Evolutionary conservation across 768 basidiomycete genomes (phyloP).

Genomic region (Butyriboletus loyo): DNA sequence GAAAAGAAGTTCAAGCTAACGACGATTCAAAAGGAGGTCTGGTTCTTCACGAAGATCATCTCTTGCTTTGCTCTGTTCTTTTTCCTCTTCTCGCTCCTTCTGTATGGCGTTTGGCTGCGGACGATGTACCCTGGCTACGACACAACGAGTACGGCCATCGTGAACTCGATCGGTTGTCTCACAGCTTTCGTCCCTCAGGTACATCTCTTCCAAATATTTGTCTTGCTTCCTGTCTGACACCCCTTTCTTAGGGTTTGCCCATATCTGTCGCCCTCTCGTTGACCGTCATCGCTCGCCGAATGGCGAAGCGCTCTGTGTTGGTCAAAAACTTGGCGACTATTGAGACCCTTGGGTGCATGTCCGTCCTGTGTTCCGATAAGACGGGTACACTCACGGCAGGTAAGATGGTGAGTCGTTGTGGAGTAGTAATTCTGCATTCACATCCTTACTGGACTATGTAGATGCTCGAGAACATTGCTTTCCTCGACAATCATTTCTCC

Average conservation of each 20-base stretch:
- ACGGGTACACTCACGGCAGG: constrained; percentile 48
- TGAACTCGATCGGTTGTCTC: constrained; percentile 37
- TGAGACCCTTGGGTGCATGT: constrained; percentile 51
- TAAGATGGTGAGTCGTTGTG: constrained; percentile 36
- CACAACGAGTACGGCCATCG: constrained; percentile 33
- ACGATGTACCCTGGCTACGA: constrained; percentile 30
- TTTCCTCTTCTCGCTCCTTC: constrained; percentile 40
- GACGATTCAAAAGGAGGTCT: constrained; percentile 45
- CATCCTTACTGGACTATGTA: constrained; percentile 10
- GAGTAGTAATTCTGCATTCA: too few relatives aligned
- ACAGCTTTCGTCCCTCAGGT: constrained; percentile 43
- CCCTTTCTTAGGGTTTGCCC: constrained; percentile 30
- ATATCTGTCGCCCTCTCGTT: constrained; percentile 48
- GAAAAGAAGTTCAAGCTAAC: constrained; percentile 44
- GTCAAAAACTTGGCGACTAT: constrained; percentile 51
- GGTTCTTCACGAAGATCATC: constrained; percentile 52
- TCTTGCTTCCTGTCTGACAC: not conserved
- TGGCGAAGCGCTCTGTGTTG: constrained; percentile 44
- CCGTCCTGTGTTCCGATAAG: constrained; percentile 53
- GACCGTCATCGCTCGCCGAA: constrained; percentile 44
- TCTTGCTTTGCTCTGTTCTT: constrained; percentile 38
- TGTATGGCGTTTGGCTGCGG: constrained; percentile 41
- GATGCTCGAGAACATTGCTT: constrained; percentile 39
- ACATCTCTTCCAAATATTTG: not conserved
- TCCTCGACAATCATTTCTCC: constrained; percentile 28